A percentile compares a stretch with the other conserved stretches of the same genome.
Conservation (phyloP, 495 filamentous ascomycete species). For the Apodospora peruviana region DNA sequence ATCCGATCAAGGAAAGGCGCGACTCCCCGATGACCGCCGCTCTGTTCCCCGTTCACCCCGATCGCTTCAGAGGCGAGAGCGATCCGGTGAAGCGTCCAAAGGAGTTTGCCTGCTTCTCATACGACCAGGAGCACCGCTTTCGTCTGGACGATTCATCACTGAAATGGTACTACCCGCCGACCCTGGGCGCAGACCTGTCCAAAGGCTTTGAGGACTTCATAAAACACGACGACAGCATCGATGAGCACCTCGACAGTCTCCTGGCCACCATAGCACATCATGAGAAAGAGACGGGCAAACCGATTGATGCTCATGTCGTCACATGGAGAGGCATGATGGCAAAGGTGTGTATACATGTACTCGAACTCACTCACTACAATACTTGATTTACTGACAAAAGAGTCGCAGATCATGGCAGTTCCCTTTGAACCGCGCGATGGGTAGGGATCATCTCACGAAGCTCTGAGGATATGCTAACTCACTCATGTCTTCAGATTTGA, state of each 20-base stretch:
- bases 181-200: conserved; percentile 64
- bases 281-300: conserved; percentile 61
- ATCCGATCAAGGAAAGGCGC: too few species aligned
- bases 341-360: conserved; percentile 66
- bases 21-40: too few species aligned
- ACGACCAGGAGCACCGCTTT: conserved; percentile 74
- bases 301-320: conserved; percentile 70
- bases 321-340: conserved; percentile 99
- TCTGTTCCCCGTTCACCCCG: conserved; percentile 62
- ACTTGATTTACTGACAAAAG: too few species aligned
- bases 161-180: conserved; percentile 81
- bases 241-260: conserved; percentile 85
- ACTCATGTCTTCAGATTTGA: conserved; percentile 60
- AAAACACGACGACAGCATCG: conserved; percentile 71
- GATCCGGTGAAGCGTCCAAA: conserved; percentile 63
- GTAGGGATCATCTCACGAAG: conserved; percentile 38
- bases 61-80: conserved; percentile 54
- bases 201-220: conserved; percentile 76
- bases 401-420: conserved; percentile 70
- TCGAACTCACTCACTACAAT: too few species aligned
- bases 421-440: conserved; percentile 78
- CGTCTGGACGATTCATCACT: conserved; percentile 71
- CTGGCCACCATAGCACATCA: conserved; percentile 67
- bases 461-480: neutral
- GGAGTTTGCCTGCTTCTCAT: conserved; percentile 89